Evolutionary conservation across 2,329 filamentous ascomycete genomes (phyloP), one percentile per base, ranked within the genome.

Genomic region (Apiospora malaysiana): DNA sequence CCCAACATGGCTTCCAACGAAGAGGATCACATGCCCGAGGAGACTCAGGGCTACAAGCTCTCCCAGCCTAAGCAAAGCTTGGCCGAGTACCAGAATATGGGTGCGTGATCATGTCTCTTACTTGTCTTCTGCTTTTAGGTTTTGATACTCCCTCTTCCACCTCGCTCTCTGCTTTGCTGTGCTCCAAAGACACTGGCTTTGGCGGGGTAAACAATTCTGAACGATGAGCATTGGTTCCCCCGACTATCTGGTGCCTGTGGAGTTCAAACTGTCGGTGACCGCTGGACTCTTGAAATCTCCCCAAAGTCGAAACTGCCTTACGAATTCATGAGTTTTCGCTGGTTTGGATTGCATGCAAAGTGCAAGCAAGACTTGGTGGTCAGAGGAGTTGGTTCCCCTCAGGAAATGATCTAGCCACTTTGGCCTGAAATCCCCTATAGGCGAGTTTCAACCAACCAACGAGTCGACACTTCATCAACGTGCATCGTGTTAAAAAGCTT

Each of bases 11-110:
- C 91, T 76, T 88, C 90, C 77, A 85, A 89, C 79, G 86, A 91
- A 75, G 94, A 97, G 73, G 95, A 98, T 79, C 90, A 95, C 76
- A 87, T 93, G 83, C 92, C 94, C 74, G 93, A 96, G 86, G 89
- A 92, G 85, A 98, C 95, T 76, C 92, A 95, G 85, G 95, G 95
- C 81, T 98, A 98, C 92, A 98, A 97, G 90, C 93, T 98, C 81
- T 95, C 94, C 76, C 94, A 98, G 90, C 88, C 88, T 74, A 98
- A 98, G 92, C 97, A 98, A 90, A 97, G 94, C 77, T 88, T 99
- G 80, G 93, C 95, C 75, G 93, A 98, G 83, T 98, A 98, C 85
- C 89, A 95, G 80, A 88, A 97, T 82, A 92, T 99, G 85, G 96
- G 94, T 97, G 87, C 80, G 67, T 68, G 69, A 63, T 45, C 68